These are phyloP conservation scores for Daldinia vernicosa DNA, from an alignment of 495 filamentous ascomycete species.

Conservation along the genomic window DNA sequence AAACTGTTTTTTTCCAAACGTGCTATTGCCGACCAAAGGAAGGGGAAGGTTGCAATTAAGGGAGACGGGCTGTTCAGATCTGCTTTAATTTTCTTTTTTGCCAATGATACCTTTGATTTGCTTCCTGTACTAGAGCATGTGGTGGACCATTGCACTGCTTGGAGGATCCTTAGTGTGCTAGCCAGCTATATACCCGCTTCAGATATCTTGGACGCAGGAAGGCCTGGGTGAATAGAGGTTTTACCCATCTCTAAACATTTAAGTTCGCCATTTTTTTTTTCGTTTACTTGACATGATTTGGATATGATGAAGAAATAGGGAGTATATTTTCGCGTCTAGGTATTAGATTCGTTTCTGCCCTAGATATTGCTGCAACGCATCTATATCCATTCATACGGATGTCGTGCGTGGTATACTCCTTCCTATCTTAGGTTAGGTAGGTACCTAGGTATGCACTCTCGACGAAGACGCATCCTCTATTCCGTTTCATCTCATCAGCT, in stretches of 20 bases:
- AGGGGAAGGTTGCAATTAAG: not conserved
- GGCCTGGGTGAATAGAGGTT: conserved; percentile 14
- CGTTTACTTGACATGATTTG: not conserved
- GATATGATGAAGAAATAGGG: not conserved
- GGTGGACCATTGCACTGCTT: not conserved
- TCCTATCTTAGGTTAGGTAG: not conserved
- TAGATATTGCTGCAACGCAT: not conserved
- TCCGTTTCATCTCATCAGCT: not conserved
- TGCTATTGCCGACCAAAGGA: not conserved
- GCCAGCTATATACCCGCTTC: not conserved
- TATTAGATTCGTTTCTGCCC: no score
- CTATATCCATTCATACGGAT: not conserved
- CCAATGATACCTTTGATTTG: conserved; percentile 33
- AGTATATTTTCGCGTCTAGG: no score
- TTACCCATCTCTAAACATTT: conserved; percentile 10
- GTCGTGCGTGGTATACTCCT: not conserved
- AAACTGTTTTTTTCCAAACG: not conserved
- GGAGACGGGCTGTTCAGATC: conserved; percentile 6
- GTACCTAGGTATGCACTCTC: not conserved
- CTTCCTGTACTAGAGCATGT: conserved; percentile 13
- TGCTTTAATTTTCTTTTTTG: conserved; percentile 20
- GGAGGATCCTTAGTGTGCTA: conserved; percentile 1
- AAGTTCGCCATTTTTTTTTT: not conserved
- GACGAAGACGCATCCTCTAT: not conserved
- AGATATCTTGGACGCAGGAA: not conserved